Base-by-base conservation (phyloP, 306 rosid species). In the Dryas drummondii region DNA sequence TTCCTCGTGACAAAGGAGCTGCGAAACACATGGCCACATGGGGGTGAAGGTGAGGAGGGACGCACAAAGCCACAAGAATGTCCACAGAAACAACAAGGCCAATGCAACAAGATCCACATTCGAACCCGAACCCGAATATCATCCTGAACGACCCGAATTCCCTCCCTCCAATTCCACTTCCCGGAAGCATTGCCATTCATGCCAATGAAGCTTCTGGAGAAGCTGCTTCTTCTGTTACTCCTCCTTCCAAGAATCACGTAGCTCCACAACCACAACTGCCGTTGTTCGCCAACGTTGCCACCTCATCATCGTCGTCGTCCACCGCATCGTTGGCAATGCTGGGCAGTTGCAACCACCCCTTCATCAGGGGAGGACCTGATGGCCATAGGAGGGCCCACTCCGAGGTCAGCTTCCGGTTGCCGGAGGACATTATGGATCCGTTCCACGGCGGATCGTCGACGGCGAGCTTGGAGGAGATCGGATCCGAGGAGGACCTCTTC, bases 401-500 rank as follows among this genome's bases (percentile, higher is more conserved):
- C 0, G 98, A 96, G 86, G 81, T 86, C 58, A 87, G 80, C 59
- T 92, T 79, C 82, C 89, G 98, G 54, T 58, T 89, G n/a, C 84
- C 94, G 64, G 94, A 90, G 50, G 97, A 96, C 63, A 86, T 87
- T 80, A 91, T 87, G 96, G 96, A 88, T 90, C 97, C 91, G 77
- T 84, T 92, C 66, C 85, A 83, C 72, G 97, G 90, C 4, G 97
- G 97, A 11, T 94, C 96, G 8, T 90, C 97, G 12, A 87, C 97
- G 8, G 92, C 96, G 4, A 91, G 96, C 76, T 66, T 87, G 10
- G 99, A 90, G 71, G 98, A 93, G 91, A 87, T 91, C 89, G 96
- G 97, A 84, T 94, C 98, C 64, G 99, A 96, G 65, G 99, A 90
- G 50, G 98, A 96, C 85, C 89, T 96, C 3, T 96, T 96, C 85